Conservation (phyloP, 306 rosid species). For the Neltuma alba region DNA sequence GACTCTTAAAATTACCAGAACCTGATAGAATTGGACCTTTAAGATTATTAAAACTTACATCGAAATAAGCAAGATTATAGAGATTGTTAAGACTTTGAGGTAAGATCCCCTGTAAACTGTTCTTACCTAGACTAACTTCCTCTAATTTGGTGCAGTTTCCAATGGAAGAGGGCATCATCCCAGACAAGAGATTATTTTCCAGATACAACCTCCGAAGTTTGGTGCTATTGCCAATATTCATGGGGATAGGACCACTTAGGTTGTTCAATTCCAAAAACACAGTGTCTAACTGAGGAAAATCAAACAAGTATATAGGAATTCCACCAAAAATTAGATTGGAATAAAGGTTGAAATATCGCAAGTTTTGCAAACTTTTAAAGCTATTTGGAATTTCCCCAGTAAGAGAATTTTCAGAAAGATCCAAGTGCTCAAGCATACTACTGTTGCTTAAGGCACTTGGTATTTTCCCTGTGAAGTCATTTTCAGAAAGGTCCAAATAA, state of each 20-base stretch:
- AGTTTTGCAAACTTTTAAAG: slow-evolving; percentile 30
- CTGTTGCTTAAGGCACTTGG: slow-evolving; percentile 22
- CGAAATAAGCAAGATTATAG: slow-evolving; percentile 38
- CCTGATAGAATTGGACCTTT: slow-evolving; percentile 53
- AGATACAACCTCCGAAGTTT: slow-evolving; percentile 34
- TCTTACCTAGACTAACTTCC: slow-evolving; percentile 34
- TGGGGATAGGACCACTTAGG: slow-evolving; percentile 53
- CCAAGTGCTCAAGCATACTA: slow-evolving; percentile 40
- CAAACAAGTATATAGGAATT: slow-evolving; percentile 51
- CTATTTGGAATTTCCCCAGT: slow-evolving; percentile 23
- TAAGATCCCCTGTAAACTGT: slow-evolving; percentile 45
- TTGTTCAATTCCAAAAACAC: slow-evolving; percentile 38
- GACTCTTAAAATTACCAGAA: slow-evolving; percentile 40
- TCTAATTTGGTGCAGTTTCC: slow-evolving; percentile 51
- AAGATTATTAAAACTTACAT: slow-evolving; percentile 40
- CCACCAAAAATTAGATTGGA: slow-evolving; percentile 37
- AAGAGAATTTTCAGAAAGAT: slow-evolving; percentile 41
- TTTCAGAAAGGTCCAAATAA: not conserved
- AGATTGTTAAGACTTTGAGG: slow-evolving; percentile 53
- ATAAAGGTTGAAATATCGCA: slow-evolving; percentile 33
- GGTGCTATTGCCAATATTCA: slow-evolving; percentile 49
- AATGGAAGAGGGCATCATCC: slow-evolving; percentile 50
- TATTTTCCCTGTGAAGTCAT: not conserved
- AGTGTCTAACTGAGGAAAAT: slow-evolving; percentile 34
- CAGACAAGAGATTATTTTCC: slow-evolving; percentile 42